Conservation (phyloP, 169 alveolate genomes). For the Cystoisospora suis region DNA sequence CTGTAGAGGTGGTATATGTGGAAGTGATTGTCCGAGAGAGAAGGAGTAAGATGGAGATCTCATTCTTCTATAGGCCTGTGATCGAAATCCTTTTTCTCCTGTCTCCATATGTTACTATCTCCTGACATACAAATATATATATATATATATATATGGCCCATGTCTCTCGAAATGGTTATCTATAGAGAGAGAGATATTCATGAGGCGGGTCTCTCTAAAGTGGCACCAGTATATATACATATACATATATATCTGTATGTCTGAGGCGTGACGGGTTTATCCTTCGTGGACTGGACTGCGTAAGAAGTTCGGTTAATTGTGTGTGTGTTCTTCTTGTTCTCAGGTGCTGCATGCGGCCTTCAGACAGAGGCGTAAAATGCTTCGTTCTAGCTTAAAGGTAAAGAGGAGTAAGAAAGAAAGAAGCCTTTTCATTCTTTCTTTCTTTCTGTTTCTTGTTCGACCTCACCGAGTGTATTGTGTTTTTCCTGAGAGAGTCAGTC, state of each 20-base stretch:
- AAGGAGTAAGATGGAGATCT: too few relatives aligned
- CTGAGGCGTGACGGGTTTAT: background rate
- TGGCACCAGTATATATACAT: too few relatives aligned
- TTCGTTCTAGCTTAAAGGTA: constrained; percentile 55
- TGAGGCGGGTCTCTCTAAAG: background rate
- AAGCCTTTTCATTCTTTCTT: background rate
- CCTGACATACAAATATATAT: too few relatives aligned
- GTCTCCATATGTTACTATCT: too few relatives aligned
- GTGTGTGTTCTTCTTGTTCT: background rate
- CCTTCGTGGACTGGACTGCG: background rate
- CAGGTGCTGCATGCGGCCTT: constrained; percentile 60
- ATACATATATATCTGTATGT: background rate
- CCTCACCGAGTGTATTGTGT: background rate
- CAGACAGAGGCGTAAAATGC: constrained; percentile 57
- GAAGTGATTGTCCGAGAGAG: too few relatives aligned
- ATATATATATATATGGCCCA: background rate
- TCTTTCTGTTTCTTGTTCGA: background rate
- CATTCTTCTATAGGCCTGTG: too few relatives aligned
- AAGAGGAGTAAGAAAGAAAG: background rate
- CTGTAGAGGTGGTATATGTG: too few relatives aligned
- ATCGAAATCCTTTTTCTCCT: too few relatives aligned
- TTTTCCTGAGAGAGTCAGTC: background rate
- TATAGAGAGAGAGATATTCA: background rate
- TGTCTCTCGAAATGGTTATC: background rate
- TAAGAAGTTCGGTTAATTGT: background rate